Evolutionary conservation across 1,284 basidiomycete genomes (phyloP), one percentile per base, ranked within the genome.

Genomic region (Ustilago bromivora): DNA sequence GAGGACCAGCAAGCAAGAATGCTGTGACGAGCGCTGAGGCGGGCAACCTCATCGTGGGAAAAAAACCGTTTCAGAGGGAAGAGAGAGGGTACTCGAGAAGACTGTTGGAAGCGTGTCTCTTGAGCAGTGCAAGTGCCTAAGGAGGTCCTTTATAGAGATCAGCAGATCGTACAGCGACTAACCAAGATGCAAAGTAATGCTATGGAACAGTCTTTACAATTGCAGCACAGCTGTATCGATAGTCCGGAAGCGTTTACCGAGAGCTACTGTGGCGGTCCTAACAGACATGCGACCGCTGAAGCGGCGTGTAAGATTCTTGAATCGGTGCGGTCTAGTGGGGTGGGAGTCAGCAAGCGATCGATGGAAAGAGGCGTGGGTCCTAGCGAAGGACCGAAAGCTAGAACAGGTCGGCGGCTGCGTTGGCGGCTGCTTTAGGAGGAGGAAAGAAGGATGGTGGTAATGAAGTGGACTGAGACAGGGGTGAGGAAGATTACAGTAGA

Each of bases 11-110:
- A 28, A 78, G 61, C 53, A 78, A 38, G 23, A 57, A 51, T 19
- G 68, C 69, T 35, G 60, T 53, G 15, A 57, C 55, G 6, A 76
- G 58, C 23, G 61, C 61, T 35, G 72, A 64, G 62, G 69, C 65
- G 28, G 65, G 36, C 52, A 61, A 52, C 57, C 55, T 57, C 73
- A 71, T 71, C 32, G 31, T 41, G 5, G 13, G 19, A 34, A 51
- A 43, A 36, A 31, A 31, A 0, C 9, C n/a, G 46, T 8, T 23
- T 19, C 11, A 28, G 34, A 4, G 19, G 35, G 31, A 28, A 36
- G 13, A 11, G 47, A 8, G 28, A 28, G 35, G 10, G 40, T 28
- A 19, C 40, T 23, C 8, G 46, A 28, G n/a, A 40, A 35, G 28
- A 23, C 9, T 61, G 23, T 60, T 28, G 38, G 31, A 36, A 5